These are phyloP conservation scores for Porcisia hertigi DNA, from an alignment of 208 protist genomes.

Conservation along the genomic window DNA sequence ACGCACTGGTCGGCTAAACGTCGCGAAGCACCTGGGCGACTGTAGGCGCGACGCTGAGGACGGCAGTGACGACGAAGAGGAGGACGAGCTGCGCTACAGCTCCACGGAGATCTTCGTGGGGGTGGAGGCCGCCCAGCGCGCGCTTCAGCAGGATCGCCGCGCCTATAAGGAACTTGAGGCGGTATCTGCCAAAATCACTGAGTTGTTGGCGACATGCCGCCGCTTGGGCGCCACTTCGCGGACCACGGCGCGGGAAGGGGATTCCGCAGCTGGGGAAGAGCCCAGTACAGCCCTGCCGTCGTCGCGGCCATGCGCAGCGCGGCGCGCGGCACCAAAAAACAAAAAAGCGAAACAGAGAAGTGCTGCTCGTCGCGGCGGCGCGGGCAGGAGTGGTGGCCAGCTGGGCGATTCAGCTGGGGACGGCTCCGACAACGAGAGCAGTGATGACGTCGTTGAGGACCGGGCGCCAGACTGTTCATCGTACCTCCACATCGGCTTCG, in stretches of 20 bases:
- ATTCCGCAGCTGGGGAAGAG: not conserved
- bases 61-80: conserved; percentile 29
- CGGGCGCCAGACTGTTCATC: conserved; percentile 27
- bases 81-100: conserved; percentile 42
- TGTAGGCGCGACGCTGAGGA: not conserved
- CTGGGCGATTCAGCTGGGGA: not conserved
- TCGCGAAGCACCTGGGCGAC: conserved; percentile 15
- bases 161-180: conserved; percentile 63
- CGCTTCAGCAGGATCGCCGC: conserved; percentile 47
- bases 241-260: not conserved
- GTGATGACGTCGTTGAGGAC: conserved; percentile 20
- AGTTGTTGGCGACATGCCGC: conserved; percentile 56
- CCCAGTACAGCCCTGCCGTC: not conserved
- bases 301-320: conserved; percentile 12
- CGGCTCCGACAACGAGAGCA: conserved; percentile 15
- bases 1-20: conserved; percentile 54
- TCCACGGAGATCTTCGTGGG: conserved; percentile 72
- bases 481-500: conserved; percentile 77
- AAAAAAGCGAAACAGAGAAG: conserved; percentile 20
- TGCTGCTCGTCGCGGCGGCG: conserved; percentile 3
- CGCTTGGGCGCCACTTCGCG: conserved; percentile 24
- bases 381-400: not conserved
- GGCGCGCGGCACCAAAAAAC: conserved; percentile 10
- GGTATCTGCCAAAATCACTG: conserved; percentile 69
- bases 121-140: conserved; percentile 60